Evolutionary conservation across 805 yeast genomes (phyloP), one percentile per base, ranked within the genome.

Genomic region (Metschnikowia lunata): DNA sequence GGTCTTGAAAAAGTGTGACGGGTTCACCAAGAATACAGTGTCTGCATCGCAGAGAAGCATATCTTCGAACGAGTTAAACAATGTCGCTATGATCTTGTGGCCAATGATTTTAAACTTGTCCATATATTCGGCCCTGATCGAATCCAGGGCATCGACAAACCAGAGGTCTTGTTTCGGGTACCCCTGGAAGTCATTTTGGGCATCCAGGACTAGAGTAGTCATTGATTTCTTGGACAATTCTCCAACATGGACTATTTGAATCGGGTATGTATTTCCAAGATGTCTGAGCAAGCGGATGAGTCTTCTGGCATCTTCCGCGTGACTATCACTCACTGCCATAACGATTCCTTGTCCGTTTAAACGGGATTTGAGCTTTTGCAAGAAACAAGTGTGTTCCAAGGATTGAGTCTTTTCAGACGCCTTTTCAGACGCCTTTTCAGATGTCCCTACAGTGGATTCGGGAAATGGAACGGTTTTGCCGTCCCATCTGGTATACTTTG

Each of bases 41-140:
- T 75, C 81, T 2, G 81, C 80, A 51, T 80, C 85, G 11, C 79
- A 43, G 30, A 79, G 60, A 8, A 80, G 59, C 6, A 44, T 39
- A 15, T 52, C 51, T 15, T 46, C 55, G 13, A 52, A 52, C 14
- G 51, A 39, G 31, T 44, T 50, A 41, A 50, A 45, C 18, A 52
- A 13, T 29, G 43, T 36, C 11, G 56, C 55, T 13, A 45, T 12
- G 29, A 52, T 35, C 42, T 52, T 52, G 40, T 52, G 50, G 59
- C 34, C 72, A 54, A 71, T 76, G 0, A 72, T 65, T 3, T 54
- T 57, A 47, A 76, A 76, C 34, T 62, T 61, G 26, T 46, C 43
- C 12, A 43, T 40, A 42, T 51, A 61, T 4, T 48, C 37, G 3
- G 37, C 36, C 7, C 47, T 38, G 11, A 67, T 47, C 8, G 66